phyloP scores from a whole-genome alignment of 805 yeast species.

The Metschnikowia koreensis region DNA sequence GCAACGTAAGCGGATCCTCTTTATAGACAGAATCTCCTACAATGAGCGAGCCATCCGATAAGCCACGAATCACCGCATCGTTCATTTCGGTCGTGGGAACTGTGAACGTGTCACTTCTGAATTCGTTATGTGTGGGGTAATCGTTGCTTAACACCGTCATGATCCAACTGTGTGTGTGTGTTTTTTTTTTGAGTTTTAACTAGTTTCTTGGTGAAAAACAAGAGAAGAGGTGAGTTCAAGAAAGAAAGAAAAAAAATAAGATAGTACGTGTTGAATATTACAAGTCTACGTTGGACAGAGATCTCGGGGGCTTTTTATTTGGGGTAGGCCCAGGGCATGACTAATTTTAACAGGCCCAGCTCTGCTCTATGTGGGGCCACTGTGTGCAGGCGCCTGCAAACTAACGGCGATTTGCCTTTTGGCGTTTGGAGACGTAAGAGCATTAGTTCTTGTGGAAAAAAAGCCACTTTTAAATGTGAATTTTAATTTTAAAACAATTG shows the following conservation, averaged over 20 bases:
- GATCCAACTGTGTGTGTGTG: too few species aligned
- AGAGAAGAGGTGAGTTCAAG: neutral
- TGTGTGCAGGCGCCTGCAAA: neutral
- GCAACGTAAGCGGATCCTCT: conserved; percentile 72
- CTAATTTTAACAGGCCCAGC: neutral
- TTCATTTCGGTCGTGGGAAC: conserved; percentile 78
- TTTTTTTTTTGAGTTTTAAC: too few species aligned
- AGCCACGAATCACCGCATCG: conserved; percentile 44
- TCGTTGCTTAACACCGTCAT: conserved; percentile 16
- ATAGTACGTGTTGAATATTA: too few species aligned
- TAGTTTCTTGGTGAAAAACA: too few species aligned
- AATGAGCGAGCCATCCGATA: conserved; percentile 27
- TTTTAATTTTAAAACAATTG: too few species aligned
- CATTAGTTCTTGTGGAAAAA: neutral
- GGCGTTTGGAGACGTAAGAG: neutral
- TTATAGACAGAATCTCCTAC: conserved; percentile 88
- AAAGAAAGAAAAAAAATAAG: neutral
- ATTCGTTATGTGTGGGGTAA: conserved; percentile 37
- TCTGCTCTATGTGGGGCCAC: neutral
- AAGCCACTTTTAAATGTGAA: neutral
- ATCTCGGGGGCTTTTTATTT: neutral
- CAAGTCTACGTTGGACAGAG: neutral
- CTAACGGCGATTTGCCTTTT: neutral
- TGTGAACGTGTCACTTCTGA: conserved; percentile 80
- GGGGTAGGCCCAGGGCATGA: neutral